Base-by-base conservation (phyloP, 257 asterid species). In the Salvia miltiorrhiza region DNA sequence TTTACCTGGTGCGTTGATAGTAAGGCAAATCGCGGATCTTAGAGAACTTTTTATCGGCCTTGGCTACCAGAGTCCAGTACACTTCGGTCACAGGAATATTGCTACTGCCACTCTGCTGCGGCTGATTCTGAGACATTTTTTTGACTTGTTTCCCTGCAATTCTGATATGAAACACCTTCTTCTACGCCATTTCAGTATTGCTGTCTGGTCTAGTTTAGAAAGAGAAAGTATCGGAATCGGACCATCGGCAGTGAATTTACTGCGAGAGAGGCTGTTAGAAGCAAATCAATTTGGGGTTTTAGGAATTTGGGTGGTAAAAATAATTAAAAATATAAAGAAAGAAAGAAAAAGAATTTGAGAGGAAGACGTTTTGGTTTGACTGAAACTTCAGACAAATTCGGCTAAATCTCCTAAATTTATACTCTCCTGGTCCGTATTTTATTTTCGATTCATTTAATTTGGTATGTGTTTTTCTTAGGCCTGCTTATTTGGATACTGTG, bases 31-130 rank as follows among this genome's bases (percentile, higher is more conserved):
- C 97, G 14, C 97, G 89, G 81, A 93, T 93, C 90, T 93, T 88
- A 23, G 97, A 88, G 81, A 93, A 90, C 68, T 93, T 93, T 86
- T 89, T 93, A 79, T 93, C 97, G 68, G 97, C 99, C 77, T 93
- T 93, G 70, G 97, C 94, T 58, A 89, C 99, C 77, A 93, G 83
- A 40, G 85, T 52, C 97, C 97, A 91, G 78, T 90, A 93, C 19
- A 83, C 84, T 85, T 93, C 97, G 82, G 69, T 87, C 76, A 89
- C 95, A 50, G 97, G 97, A 76, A 93, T 78, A 77, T 52, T 75
- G 63, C 30, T 63, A 13, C 11, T 73, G 74, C 75, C 75, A 64
- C 70, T 69, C 62, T 69, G 81, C 54, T 62, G 79, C 52, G 65
- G 89, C 79, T 82, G 88, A 58, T 77, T 86, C 69, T 79, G 93